These are phyloP conservation scores for Rhodotorula paludigena DNA, from an alignment of 768 basidiomycete genomes.

Conservation along the genomic window DNA sequence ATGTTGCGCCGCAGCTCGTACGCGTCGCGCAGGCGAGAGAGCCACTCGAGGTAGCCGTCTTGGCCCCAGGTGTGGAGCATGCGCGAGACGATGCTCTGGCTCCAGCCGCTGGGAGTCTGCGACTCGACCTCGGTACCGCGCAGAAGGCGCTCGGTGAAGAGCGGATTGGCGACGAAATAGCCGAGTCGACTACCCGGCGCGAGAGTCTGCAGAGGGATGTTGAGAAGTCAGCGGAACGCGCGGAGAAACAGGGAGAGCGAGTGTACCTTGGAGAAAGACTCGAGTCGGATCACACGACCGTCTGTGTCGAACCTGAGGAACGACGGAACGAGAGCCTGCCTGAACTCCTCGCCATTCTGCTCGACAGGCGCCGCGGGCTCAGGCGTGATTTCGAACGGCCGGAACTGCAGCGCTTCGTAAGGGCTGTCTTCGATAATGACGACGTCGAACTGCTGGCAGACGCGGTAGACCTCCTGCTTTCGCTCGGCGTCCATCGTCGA, in stretches of 20 bases:
- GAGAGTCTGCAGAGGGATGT: conserved; percentile 54
- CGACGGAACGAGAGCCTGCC: conserved; percentile 36
- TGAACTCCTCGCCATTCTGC: conserved; percentile 47
- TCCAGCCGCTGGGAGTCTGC: conserved; percentile 67
- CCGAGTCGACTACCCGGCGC: conserved; percentile 71
- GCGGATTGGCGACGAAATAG: conserved; percentile 70
- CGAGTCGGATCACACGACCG: conserved; percentile 75
- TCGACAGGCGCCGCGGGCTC: background rate
- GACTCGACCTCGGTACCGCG: conserved; percentile 65
- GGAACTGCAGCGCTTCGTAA: background rate
- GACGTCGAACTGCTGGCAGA: conserved; percentile 73
- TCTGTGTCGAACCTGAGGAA: conserved; percentile 63
- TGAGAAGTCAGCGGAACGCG: background rate
- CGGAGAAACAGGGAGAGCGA: background rate
- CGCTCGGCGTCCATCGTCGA: conserved; percentile 59
- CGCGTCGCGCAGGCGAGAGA: conserved; percentile 58
- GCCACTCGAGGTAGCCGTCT: conserved; percentile 70
- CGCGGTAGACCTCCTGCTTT: conserved; percentile 71
- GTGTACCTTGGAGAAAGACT: conserved; percentile 59
- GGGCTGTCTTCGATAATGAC: conserved; percentile 73
- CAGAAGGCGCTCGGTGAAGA: conserved; percentile 70
- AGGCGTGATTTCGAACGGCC: background rate
- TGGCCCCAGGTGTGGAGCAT: conserved; percentile 60
- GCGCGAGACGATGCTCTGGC: conserved; percentile 56
- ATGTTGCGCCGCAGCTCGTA: conserved; percentile 60